phyloP scores from a whole-genome alignment of 345 rosid species.

The Anacardium occidentale region DNA sequence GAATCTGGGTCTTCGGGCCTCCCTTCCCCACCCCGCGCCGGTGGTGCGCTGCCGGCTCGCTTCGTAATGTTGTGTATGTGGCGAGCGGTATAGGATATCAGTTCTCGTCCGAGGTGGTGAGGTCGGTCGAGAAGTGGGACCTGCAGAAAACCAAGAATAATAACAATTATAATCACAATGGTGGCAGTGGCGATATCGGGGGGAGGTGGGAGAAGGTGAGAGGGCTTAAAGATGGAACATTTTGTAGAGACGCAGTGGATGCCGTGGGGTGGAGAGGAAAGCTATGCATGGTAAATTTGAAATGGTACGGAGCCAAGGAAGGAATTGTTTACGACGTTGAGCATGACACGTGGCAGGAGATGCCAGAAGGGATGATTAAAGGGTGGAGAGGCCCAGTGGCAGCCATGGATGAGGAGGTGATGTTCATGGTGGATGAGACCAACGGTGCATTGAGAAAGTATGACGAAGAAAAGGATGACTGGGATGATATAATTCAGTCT shows the following conservation, averaged over 20 bases:
- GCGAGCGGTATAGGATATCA: constrained; percentile 47
- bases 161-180: neutral
- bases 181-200: too few relatives aligned
- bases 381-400: constrained; percentile 61
- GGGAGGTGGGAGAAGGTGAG: constrained; percentile 39
- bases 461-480: constrained; percentile 32
- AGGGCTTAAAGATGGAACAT: constrained; percentile 36
- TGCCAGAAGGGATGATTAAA: constrained; percentile 45
- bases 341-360: constrained; percentile 36
- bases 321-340: constrained; percentile 39
- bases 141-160: neutral
- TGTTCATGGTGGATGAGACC: constrained; percentile 43
- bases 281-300: constrained; percentile 49
- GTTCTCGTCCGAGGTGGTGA: constrained; percentile 43
- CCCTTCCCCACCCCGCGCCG: constrained; percentile 42
- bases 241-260: constrained; percentile 52
- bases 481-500: constrained; percentile 32
- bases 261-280: constrained; percentile 52
- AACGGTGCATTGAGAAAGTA: constrained; percentile 38
- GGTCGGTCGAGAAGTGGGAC: constrained; percentile 35
- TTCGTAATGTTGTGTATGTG: constrained; percentile 24
- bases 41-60: constrained; percentile 51
- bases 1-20: constrained; percentile 41
- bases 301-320: constrained; percentile 38
- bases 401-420: constrained; percentile 47